Base-by-base conservation (phyloP, 2,329 filamentous ascomycete species). In the Cladophialophora exuberans region DNA sequence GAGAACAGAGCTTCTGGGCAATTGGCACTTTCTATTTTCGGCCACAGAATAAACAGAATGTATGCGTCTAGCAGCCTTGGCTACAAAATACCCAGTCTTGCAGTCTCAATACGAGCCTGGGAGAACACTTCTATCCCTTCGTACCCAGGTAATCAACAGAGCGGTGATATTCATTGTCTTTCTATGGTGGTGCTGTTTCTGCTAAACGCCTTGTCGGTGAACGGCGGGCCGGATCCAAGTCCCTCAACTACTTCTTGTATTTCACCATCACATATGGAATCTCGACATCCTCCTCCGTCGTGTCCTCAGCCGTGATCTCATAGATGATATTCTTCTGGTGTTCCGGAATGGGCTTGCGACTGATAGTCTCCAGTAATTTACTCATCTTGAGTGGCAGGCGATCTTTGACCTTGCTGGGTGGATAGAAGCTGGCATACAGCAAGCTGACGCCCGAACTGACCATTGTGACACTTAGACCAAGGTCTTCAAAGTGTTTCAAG, bases 261-360 rank as follows among this genome's bases (percentile, higher is more conserved):
- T 87, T 93, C 62, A 96, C 85, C 85, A 93, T 96, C 67, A 97
- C 90, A 72, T 96, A 97, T 3, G 94, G 94, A 63, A 97, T 88
- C 75, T 99, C 94, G 1, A 97, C 93, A 71, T 99, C 94, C 75
- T 97, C 90, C 61, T 89, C 93, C 3, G 84, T 86, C 68, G 84
- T 77, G 69, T 97, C 94, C 70, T 97, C 93, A 0, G 88, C 90
- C 5, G 94, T 95, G 63, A 97, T 88, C 77, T 97, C 94, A 69
- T 97, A 95, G 65, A 97, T 97, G 60, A 97, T 84, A 67, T 96
- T 93, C 80, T 89, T 94, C 77, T 96, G 90, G 70, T 97, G 93
- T 3, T 84, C 82, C 0, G 94, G 93, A 54, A 99, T 87, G 2
- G 87, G 82, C 79, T 96, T 97, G 81, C 93, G 96, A 59, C 90